phyloP scores from a whole-genome alignment of 140 eudicot genomes.

The Anethum foeniculum region DNA sequence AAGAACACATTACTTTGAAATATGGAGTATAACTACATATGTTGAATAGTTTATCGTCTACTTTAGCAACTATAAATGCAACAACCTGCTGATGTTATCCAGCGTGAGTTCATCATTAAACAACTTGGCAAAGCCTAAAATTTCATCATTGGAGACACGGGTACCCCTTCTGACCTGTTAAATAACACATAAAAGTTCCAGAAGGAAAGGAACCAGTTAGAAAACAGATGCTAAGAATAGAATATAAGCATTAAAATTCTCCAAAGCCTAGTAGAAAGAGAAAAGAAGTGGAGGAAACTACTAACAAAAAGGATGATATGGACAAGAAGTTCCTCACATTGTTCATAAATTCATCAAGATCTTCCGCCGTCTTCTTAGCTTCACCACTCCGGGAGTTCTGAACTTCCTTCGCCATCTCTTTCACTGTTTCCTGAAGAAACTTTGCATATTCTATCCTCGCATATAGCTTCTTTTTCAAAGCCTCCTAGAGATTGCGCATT shows the following conservation, averaged over 20 bases:
- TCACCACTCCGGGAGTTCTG: constrained; percentile 70
- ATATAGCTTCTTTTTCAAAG: constrained; percentile 46
- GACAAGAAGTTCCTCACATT: constrained; percentile 29
- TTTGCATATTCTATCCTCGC: constrained; percentile 83
- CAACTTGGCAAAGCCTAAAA: constrained; percentile 63
- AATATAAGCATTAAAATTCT: neutral
- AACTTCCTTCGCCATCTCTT: constrained; percentile 76
- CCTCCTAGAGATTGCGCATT: constrained; percentile 35
- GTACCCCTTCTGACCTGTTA: constrained; percentile 63
- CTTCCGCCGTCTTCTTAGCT: constrained; percentile 53
- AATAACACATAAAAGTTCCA: constrained; percentile 4
- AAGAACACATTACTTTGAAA: neutral
- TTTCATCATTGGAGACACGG: constrained; percentile 61
- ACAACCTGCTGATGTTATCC: constrained; percentile 69
- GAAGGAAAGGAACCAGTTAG: neutral
- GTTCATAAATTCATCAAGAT: constrained; percentile 72
- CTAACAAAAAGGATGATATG: neutral
- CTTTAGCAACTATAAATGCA: constrained; percentile 9
- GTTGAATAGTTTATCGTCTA: neutral
- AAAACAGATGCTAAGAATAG: neutral
- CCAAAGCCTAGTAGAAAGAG: neutral
- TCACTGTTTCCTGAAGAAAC: constrained; percentile 71
- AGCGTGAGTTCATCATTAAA: constrained; percentile 70
- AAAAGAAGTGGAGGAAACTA: neutral
- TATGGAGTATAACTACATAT: neutral